Conservation (phyloP, 257 asterid genomes). For the Gentiana macrophylla region DNA sequence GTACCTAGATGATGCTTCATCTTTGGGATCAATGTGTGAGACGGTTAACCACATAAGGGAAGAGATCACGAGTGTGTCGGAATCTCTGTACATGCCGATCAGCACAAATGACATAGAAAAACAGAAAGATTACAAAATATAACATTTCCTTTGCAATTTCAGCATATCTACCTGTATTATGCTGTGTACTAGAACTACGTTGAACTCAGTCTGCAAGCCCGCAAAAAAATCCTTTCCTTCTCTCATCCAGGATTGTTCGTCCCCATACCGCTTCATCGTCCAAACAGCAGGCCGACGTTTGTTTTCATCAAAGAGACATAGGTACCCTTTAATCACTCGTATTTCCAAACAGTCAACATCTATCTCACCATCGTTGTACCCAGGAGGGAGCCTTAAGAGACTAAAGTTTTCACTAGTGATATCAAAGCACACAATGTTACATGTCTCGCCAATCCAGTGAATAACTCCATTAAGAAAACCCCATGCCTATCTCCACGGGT, state of each 20-base stretch:
- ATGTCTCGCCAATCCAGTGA: conserved; percentile 7
- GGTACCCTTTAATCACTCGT: neutral
- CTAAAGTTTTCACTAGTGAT: conserved; percentile 1
- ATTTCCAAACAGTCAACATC: neutral
- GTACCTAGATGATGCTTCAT: too few relatives aligned
- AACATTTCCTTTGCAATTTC: too few relatives aligned
- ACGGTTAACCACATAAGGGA: neutral
- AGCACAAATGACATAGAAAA: neutral
- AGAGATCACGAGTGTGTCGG: neutral
- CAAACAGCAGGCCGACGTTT: neutral
- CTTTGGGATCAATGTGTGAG: neutral
- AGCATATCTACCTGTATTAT: too few relatives aligned
- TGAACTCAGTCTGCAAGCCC: too few relatives aligned
- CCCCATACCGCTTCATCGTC: neutral
- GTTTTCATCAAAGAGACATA: conserved; percentile 2
- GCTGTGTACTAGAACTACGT: too few relatives aligned
- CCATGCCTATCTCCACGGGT: conserved; percentile 6
- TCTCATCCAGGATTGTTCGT: neutral
- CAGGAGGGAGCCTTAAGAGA: neutral
- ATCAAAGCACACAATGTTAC: conserved; percentile 1
- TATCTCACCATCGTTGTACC: neutral
- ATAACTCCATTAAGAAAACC: conserved; percentile 2
- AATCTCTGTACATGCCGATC: neutral
- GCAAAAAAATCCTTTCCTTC: neutral
- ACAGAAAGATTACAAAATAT: neutral